phyloP scores from a whole-genome alignment of 805 yeast species.

The Nakazawaea wickerhamii region DNA sequence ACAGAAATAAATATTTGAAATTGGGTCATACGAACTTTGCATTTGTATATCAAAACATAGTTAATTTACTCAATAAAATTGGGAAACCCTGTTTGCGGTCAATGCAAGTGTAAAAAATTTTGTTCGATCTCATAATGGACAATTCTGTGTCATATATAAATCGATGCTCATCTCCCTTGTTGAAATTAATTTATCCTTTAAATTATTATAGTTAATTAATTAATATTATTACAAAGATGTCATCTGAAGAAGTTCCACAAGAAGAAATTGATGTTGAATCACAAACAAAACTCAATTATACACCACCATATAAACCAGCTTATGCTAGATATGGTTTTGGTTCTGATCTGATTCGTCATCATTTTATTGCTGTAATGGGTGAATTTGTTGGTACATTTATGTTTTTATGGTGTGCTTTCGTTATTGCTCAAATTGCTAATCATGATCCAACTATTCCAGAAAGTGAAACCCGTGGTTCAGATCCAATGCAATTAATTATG shows the following conservation, averaged over 20 bases:
- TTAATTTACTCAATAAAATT: too few species aligned
- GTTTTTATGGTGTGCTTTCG: conserved; percentile 75
- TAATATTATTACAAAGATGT: conserved; percentile 4
- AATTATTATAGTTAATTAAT: neutral
- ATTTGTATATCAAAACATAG: too few species aligned
- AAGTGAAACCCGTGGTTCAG: conserved; percentile 27
- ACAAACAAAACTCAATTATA: conserved; percentile 29
- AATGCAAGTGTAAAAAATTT: too few species aligned
- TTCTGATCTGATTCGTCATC: conserved; percentile 46
- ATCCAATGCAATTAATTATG: conserved; percentile 67
- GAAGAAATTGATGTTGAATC: conserved; percentile 30
- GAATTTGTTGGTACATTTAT: conserved; percentile 85
- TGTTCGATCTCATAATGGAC: too few species aligned
- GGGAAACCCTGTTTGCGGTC: too few species aligned
- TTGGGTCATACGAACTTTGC: too few species aligned
- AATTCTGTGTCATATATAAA: neutral
- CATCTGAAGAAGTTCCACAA: conserved; percentile 3
- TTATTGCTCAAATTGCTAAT: conserved; percentile 79
- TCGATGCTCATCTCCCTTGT: neutral
- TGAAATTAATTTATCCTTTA: neutral
- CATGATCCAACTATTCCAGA: conserved; percentile 26
- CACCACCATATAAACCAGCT: conserved; percentile 31
- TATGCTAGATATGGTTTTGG: conserved; percentile 32
- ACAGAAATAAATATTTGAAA: too few species aligned
- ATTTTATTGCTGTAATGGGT: conserved; percentile 63